Conservation (phyloP, 176 grass and related monocot genomes). For the Aechmea fasciata region DNA sequence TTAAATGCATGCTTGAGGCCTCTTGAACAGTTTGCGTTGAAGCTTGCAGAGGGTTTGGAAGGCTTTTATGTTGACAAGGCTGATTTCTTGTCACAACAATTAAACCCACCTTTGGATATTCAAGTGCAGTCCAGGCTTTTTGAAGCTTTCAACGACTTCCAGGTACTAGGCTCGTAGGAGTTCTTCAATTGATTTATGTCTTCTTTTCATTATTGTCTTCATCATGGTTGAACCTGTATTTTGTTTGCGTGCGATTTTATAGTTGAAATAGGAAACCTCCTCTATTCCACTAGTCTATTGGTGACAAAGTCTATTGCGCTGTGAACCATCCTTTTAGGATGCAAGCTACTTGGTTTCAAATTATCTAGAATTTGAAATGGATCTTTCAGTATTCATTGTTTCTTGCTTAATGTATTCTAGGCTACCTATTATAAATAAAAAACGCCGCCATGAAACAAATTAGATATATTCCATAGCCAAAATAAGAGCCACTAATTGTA, state of each 20-base stretch:
- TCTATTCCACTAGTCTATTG: background rate
- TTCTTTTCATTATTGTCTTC: slow-evolving; percentile 8
- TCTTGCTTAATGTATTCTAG: too few relatives aligned
- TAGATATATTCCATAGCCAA: too few relatives aligned
- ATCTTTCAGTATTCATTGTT: too few relatives aligned
- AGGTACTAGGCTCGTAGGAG: slow-evolving; percentile 31
- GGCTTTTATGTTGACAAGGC: slow-evolving; percentile 36
- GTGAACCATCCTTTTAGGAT: background rate
- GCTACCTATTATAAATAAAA: too few relatives aligned
- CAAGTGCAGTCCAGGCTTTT: slow-evolving; percentile 32
- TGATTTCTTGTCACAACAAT: slow-evolving; percentile 57
- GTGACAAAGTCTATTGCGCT: background rate
- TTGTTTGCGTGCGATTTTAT: background rate
- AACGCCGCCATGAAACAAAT: too few relatives aligned
- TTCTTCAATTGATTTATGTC: background rate
- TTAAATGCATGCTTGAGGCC: slow-evolving; percentile 67
- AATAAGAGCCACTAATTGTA: too few relatives aligned
- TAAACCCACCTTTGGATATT: slow-evolving; percentile 16
- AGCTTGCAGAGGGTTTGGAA: slow-evolving; percentile 59
- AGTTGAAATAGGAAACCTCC: background rate
- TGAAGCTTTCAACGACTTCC: slow-evolving; percentile 73
- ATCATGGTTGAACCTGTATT: background rate
- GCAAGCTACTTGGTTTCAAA: background rate
- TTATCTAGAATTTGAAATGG: background rate
- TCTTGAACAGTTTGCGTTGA: slow-evolving; percentile 60